Conservation (phyloP, 108 stramenopile genomes). For the Nitzschia sp. region DNA sequence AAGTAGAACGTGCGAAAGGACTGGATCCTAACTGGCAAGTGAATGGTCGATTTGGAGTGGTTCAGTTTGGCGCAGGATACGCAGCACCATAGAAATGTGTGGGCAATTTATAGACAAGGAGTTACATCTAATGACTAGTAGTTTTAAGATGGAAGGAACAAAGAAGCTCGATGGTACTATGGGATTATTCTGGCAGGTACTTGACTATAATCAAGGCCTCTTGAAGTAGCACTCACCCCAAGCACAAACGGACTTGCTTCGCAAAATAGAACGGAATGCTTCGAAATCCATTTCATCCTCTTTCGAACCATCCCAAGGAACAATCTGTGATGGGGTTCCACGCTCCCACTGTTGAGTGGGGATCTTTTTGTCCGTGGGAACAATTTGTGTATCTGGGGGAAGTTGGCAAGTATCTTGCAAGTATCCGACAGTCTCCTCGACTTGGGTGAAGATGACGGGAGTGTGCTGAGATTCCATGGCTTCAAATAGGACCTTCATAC, state of each 20-base stretch:
- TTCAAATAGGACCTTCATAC: constrained; percentile 62
- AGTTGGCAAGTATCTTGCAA: constrained; percentile 79
- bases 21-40: constrained; percentile 82
- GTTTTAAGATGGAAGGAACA: not conserved
- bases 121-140: no score
- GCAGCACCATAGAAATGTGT: not conserved
- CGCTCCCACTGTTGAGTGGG: constrained; percentile 67
- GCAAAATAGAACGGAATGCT: constrained; percentile 54
- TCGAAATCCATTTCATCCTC: constrained; percentile 44
- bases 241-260: constrained; percentile 73
- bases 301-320: constrained; percentile 38
- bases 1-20: constrained; percentile 63
- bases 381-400: constrained; percentile 72
- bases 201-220: constrained; percentile 7
- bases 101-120: no score
- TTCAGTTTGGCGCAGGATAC: constrained; percentile 72
- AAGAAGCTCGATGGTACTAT: not conserved
- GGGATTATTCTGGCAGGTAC: not conserved
- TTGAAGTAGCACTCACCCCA: constrained; percentile 87
- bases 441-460: constrained; percentile 39
- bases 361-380: constrained; percentile 57
- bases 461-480: constrained; percentile 18
- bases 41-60: constrained; percentile 87
- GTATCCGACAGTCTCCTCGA: constrained; percentile 61
- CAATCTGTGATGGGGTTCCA: constrained; percentile 62